These are phyloP conservation scores for Solioccasus polychromus DNA, from an alignment of 768 basidiomycete genomes.

Conservation along the genomic window DNA sequence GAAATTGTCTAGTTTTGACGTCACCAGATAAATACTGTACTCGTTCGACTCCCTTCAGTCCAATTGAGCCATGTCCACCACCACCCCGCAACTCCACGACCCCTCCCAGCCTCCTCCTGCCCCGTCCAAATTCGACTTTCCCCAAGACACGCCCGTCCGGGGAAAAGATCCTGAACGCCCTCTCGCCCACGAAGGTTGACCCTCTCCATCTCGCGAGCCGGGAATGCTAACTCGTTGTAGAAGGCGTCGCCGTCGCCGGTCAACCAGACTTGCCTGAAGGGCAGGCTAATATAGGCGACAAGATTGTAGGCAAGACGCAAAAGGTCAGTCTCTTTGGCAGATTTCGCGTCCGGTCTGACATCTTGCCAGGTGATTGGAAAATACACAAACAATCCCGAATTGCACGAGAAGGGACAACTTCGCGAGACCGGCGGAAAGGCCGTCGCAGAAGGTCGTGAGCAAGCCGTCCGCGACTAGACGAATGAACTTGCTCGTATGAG, in stretches of 20 bases:
- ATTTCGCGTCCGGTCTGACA: not conserved
- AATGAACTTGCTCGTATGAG: too few species aligned
- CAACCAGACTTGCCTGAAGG: slow-evolving; percentile 27
- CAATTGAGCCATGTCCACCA: slow-evolving; percentile 23
- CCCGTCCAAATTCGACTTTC: too few species aligned
- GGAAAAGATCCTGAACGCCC: slow-evolving; percentile 32
- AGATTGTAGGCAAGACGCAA: slow-evolving; percentile 55
- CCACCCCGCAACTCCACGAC: slow-evolving; percentile 41
- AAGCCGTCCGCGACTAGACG: slow-evolving; percentile 43
- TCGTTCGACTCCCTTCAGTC: too few species aligned
- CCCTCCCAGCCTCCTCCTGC: slow-evolving; percentile 48
- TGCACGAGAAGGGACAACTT: slow-evolving; percentile 57
- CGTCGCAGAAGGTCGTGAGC: slow-evolving; percentile 39
- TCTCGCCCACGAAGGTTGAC: slow-evolving; percentile 32
- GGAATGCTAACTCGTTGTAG: slow-evolving; percentile 5
- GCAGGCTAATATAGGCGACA: slow-evolving; percentile 47
- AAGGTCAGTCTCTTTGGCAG: slow-evolving; percentile 36
- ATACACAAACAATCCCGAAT: slow-evolving; percentile 41
- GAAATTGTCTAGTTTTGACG: too few species aligned
- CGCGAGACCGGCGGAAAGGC: slow-evolving; percentile 52
- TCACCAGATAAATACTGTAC: slow-evolving; percentile 23
- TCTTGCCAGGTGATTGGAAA: slow-evolving; percentile 48
- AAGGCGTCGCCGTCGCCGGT: slow-evolving; percentile 27
- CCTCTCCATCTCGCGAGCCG: not conserved
- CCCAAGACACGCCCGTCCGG: too few species aligned